Evolutionary conservation across 2,329 filamentous ascomycete species (phyloP).

Genomic region (Celoporthe dispersa): DNA sequence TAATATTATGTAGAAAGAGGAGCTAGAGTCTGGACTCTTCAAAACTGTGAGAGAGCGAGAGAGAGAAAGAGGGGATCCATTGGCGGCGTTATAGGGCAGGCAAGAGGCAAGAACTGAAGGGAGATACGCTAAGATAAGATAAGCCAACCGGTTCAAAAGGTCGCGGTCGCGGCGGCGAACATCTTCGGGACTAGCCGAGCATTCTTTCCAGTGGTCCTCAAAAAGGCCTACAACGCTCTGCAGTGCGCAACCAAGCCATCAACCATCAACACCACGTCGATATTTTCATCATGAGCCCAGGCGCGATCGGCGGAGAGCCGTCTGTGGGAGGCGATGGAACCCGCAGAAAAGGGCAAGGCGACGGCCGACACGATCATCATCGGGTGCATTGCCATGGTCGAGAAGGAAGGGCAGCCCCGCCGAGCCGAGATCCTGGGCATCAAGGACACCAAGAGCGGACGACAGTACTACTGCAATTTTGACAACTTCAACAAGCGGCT

Average conservation of each 20-base stretch:
- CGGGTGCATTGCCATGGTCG: slow-evolving; percentile 65
- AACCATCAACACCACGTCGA: slow-evolving; percentile 26
- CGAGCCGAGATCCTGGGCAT: slow-evolving; percentile 98
- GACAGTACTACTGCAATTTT: slow-evolving; percentile 95
- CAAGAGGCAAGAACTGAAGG: background rate
- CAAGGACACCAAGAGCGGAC: slow-evolving; percentile 83
- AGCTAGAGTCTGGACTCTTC: background rate
- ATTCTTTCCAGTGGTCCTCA: background rate
- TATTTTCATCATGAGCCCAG: slow-evolving; percentile 57
- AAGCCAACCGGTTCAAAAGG: background rate
- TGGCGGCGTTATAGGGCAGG: background rate
- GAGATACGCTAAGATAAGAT: slow-evolving; percentile 5
- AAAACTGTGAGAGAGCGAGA: background rate
- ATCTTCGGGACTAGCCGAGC: background rate
- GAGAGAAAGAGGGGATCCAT: slow-evolving; percentile 3
- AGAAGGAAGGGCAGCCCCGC: slow-evolving; percentile 78
- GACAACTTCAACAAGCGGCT: slow-evolving; percentile 93
- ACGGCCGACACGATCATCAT: slow-evolving; percentile 77
- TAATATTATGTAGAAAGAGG: background rate
- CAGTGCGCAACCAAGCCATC: slow-evolving; percentile 28
- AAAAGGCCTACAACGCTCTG: background rate
- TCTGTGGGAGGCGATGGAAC: slow-evolving; percentile 61
- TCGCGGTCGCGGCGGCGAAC: too few species aligned
- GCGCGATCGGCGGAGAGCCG: slow-evolving; percentile 54
- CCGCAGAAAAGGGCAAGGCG: slow-evolving; percentile 76